These are phyloP conservation scores for Aspergillus tamarii DNA, from an alignment of 2,329 filamentous ascomycete genomes.

Conservation along the genomic window DNA sequence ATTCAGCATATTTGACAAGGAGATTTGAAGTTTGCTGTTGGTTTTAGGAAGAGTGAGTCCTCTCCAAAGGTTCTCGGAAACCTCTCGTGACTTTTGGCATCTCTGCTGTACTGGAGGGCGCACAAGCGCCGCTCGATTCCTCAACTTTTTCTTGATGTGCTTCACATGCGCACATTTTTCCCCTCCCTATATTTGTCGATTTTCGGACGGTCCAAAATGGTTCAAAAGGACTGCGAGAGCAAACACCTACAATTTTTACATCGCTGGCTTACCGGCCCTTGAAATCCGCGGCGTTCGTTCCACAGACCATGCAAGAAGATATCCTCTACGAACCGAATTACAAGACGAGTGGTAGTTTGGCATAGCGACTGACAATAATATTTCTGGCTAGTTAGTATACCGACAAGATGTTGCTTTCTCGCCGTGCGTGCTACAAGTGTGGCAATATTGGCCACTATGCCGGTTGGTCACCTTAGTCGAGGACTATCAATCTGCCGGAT, in stretches of 20 bases:
- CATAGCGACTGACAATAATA: conserved; percentile 14
- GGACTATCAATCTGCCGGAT: conserved; percentile 46
- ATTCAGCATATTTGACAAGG: conserved; percentile 27
- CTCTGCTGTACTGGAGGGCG: background rate
- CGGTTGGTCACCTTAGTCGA: conserved; percentile 40
- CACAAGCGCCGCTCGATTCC: background rate
- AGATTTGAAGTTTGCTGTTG: conserved; percentile 27
- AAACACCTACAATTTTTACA: background rate
- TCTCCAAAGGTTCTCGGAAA: conserved; percentile 14
- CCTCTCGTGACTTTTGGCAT: conserved; percentile 13
- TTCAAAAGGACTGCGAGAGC: background rate
- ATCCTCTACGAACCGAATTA: conserved; percentile 1
- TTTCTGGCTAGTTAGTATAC: conserved; percentile 22
- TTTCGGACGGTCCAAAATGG: background rate
- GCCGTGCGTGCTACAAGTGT: conserved; percentile 77
- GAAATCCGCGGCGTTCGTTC: background rate
- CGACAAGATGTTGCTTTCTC: conserved; percentile 74
- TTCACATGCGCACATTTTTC: background rate
- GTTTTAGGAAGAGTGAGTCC: conserved; percentile 35
- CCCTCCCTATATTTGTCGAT: background rate
- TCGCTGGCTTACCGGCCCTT: background rate
- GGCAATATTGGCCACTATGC: conserved; percentile 77
- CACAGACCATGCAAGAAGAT: background rate
- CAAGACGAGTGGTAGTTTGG: conserved; percentile 2
- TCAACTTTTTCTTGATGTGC: background rate